These are phyloP conservation scores for Stephania japonica DNA, from an alignment of 164 flowering plant genomes.

Conservation along the genomic window DNA sequence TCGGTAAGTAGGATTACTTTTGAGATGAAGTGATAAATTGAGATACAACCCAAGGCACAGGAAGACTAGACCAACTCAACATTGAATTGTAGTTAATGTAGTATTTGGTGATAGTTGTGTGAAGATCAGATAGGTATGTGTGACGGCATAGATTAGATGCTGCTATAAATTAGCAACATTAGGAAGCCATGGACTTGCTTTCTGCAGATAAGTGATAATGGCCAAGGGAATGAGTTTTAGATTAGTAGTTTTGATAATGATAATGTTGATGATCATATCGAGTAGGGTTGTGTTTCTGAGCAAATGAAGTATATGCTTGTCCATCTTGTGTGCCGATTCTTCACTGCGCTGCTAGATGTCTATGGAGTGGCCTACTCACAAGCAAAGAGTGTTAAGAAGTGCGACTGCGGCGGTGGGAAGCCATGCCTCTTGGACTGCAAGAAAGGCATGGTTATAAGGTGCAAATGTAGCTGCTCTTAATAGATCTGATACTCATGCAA, in stretches of 20 bases:
- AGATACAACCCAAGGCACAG: slow-evolving; percentile 4
- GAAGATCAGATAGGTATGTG: neutral
- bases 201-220: neutral
- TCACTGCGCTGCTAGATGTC: slow-evolving; percentile 60
- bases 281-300: slow-evolving; percentile 20
- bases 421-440: slow-evolving; percentile 51
- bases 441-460: slow-evolving; percentile 53
- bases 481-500: neutral
- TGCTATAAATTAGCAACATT: neutral
- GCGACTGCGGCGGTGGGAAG: slow-evolving; percentile 41
- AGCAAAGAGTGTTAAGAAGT: slow-evolving; percentile 33
- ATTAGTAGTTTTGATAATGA: neutral
- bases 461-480: slow-evolving; percentile 58
- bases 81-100: neutral
- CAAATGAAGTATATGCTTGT: slow-evolving; percentile 48
- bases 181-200: neutral
- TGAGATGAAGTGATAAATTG: neutral
- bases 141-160: no score
- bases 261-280: slow-evolving; percentile 20
- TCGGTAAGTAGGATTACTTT: no score
- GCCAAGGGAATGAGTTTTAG: slow-evolving; percentile 4
- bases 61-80: neutral
- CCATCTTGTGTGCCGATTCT: slow-evolving; percentile 46
- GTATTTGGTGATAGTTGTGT: neutral
- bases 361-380: slow-evolving; percentile 48